phyloP scores from a whole-genome alignment of 1,284 basidiomycete species.

The Ustilago loliicola region DNA sequence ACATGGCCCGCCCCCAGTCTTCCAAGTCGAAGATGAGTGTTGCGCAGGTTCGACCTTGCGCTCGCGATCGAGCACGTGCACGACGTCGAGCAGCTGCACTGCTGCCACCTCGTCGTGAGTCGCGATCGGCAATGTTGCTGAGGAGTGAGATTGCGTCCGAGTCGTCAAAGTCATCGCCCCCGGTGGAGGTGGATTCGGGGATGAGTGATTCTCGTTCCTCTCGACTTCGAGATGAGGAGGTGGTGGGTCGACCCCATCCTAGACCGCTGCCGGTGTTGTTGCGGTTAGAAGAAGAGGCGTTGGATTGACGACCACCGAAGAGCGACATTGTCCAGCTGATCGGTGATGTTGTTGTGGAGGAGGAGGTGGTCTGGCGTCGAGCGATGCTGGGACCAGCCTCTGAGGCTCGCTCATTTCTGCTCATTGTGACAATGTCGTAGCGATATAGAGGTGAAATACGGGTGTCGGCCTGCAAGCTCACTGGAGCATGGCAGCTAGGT shows the following conservation, averaged over 20 bases:
- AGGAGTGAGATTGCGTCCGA: conserved; percentile 63
- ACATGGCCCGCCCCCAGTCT: conserved; percentile 20
- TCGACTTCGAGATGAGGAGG: conserved; percentile 10
- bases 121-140: conserved; percentile 58
- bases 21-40: conserved; percentile 32
- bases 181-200: neutral
- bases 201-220: conserved; percentile 38
- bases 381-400: conserved; percentile 25
- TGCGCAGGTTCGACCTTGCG: conserved; percentile 35
- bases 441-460: too few species aligned
- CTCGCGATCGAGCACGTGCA: conserved; percentile 27
- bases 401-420: conserved; percentile 1
- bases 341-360: too few species aligned
- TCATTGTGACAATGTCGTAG: conserved; percentile 4
- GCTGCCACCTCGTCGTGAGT: conserved; percentile 31
- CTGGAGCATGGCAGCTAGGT: too few species aligned
- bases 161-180: conserved; percentile 57
- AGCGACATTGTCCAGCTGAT: conserved; percentile 40
- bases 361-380: conserved; percentile 13
- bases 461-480: too few species aligned
- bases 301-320: conserved; percentile 30
- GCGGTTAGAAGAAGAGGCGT: neutral
- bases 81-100: conserved; percentile 33
- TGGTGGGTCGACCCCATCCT: conserved; percentile 29
- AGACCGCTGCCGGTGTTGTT: neutral